Base-by-base conservation (phyloP, 768 basidiomycete species). In the Cyclocybe cylindracea region DNA sequence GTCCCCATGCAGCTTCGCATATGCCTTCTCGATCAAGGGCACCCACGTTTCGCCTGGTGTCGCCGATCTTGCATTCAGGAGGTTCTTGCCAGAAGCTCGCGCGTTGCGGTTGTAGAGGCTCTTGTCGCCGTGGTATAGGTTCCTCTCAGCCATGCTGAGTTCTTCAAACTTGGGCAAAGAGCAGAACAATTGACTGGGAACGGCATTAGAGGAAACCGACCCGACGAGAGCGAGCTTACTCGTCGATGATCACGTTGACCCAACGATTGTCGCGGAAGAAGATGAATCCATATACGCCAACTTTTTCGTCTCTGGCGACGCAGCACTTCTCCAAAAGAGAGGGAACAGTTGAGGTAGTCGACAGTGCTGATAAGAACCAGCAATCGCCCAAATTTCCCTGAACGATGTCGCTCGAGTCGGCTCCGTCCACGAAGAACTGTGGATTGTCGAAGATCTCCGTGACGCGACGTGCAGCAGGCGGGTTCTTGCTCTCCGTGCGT, bases 321-420 rank as follows among this genome's bases (percentile, higher is more conserved):
- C 81, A 84, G 37, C 78, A 67, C 50, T 75, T 76, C 56, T 82
- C 76, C 8, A 82, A 61, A 41, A 80, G 55, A 3, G 71, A 75
- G 1, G 69, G 57, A 0, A 64, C 55, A 2, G 75, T 73, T 4
- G 78, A 63, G 54, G 80, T 70, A 1, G 74, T 74, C 4, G 79
- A 70, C 29, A 82, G 61, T 0, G 78, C 82, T 9, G 75, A 77
- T 7, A 82, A 56, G 56, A 83, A 80, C 79, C 80, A 82, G 52
- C 81, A 83, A 49, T 82, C 73, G 0, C 77, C 78, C 13, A 80
- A 52, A 2, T 46, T 51, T 10, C 81, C 81, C 66, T 82, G 81
- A 1, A 74, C 66, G 36, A 83, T 74, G 59, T 82, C 79, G 39
- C 66, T 73, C 1, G 74, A 69, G 16, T 46, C 50, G 1, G 62